phyloP scores from a whole-genome alignment of 164 flowering plant genomes.

The Stephania japonica region DNA sequence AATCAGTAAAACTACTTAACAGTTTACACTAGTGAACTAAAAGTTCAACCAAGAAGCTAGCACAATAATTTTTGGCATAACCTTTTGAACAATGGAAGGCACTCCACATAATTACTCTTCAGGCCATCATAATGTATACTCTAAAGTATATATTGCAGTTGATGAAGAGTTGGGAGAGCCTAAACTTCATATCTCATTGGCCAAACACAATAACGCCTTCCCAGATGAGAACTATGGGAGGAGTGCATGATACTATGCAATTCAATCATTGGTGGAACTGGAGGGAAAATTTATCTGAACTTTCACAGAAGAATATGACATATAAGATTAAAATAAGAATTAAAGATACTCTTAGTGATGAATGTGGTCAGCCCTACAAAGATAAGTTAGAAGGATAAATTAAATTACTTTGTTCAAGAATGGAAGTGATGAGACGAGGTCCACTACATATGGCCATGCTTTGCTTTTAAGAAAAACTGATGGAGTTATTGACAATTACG shows the following conservation, averaged over 20 bases:
- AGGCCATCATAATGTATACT: background rate
- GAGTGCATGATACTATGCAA: background rate
- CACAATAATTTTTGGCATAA: too few relatives aligned
- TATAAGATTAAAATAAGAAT: background rate
- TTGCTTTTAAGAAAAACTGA: background rate
- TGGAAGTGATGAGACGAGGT: background rate
- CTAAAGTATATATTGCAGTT: background rate
- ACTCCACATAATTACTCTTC: background rate
- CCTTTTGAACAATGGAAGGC: too few relatives aligned
- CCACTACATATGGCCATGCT: background rate
- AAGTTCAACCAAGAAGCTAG: too few relatives aligned
- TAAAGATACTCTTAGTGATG: background rate
- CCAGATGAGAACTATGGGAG: background rate
- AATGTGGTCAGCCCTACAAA: slow-evolving; percentile 1
- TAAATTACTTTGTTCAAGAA: background rate
- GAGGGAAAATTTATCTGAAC: background rate
- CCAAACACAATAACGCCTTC: background rate
- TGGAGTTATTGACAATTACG: background rate
- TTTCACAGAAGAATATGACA: background rate
- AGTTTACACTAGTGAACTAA: background rate
- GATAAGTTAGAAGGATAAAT: background rate
- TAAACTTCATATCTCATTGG: background rate
- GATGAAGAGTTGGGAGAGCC: background rate
- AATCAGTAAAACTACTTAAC: background rate
- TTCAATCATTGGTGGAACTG: background rate